Percentiles rank a stretch among this genome's conserved stretches.
Conservation (phyloP, 805 yeast genomes). For the Starmera quercuum region DNA sequence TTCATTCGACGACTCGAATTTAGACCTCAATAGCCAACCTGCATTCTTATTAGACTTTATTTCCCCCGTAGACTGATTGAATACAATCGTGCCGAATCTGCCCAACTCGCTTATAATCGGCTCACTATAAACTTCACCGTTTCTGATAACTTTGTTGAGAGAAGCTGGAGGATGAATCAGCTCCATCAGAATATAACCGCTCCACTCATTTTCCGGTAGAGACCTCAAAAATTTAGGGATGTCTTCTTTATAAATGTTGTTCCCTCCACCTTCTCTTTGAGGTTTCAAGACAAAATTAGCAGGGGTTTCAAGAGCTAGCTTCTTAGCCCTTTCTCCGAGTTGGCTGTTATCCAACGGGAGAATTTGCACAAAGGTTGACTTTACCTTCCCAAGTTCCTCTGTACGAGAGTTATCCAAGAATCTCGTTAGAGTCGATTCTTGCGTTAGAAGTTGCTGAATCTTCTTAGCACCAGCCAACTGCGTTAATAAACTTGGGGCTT, state of each 20-base stretch:
- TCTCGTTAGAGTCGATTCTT: constrained; percentile 35
- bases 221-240: constrained; percentile 65
- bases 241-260: constrained; percentile 80
- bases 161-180: constrained; percentile 71
- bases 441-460: constrained; percentile 82
- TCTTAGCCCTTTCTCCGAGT: constrained; percentile 54
- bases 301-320: constrained; percentile 61
- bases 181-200: constrained; percentile 90
- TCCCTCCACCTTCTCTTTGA: constrained; percentile 99
- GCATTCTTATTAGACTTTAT: constrained; percentile 57
- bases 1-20: constrained; percentile 81
- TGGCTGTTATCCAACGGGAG: constrained; percentile 75
- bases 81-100: constrained; percentile 74
- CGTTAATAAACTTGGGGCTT: constrained; percentile 84
- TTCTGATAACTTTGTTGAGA: constrained; percentile 64
- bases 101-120: constrained; percentile 88
- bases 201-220: constrained; percentile 69
- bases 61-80: constrained; percentile 55
- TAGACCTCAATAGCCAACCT: constrained; percentile 86
- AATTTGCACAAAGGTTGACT: constrained; percentile 71
- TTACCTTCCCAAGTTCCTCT: constrained; percentile 24
- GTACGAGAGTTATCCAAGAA: constrained; percentile 31
- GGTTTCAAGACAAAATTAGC: constrained; percentile 83
- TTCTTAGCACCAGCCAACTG: constrained; percentile 93
- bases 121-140: constrained; percentile 55